phyloP scores from a whole-genome alignment of 805 yeast species.

The fission yeast (Schizosaccharomyces pombe) region DNA sequence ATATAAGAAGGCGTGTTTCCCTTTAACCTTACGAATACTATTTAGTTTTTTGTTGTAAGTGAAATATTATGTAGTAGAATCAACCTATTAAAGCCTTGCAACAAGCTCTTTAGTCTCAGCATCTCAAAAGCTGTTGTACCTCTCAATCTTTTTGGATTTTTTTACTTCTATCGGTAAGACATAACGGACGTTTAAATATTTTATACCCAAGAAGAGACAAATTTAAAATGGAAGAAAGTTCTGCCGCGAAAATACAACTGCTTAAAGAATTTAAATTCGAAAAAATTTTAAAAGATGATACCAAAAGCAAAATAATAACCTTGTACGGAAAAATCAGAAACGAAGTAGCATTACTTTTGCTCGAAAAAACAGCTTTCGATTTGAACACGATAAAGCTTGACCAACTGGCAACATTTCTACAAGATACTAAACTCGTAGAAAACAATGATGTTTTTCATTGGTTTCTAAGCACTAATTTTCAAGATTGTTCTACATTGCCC shows the following conservation, averaged over 20 bases:
- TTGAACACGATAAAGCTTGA: slow-evolving; percentile 7
- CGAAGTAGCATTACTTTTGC: slow-evolving; percentile 39
- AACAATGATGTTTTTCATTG: slow-evolving; percentile 67
- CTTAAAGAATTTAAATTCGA: background rate
- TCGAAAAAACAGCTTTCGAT: slow-evolving; percentile 49
- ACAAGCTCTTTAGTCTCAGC: no score
- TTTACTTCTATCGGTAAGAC: no score
- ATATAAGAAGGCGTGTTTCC: no score
- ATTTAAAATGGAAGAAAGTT: background rate
- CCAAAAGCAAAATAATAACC: slow-evolving; percentile 42
- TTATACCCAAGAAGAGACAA: no score
- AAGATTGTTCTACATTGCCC: slow-evolving; percentile 20
- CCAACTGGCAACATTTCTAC: slow-evolving; percentile 6
- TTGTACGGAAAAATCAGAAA: slow-evolving; percentile 43
- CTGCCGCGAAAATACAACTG: background rate
- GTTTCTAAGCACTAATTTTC: slow-evolving; percentile 34
- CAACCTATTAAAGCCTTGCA: no score
- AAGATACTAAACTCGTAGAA: slow-evolving; percentile 22
- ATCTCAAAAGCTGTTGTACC: no score
- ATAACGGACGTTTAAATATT: no score
- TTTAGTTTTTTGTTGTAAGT: no score
- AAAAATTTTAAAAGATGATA: slow-evolving; percentile 18
- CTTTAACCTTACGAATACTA: no score
- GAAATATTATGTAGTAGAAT: no score
- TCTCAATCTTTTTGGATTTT: no score